phyloP scores from a whole-genome alignment of 2,329 filamentous ascomycete genomes.

The Ceratocystis colombiana region DNA sequence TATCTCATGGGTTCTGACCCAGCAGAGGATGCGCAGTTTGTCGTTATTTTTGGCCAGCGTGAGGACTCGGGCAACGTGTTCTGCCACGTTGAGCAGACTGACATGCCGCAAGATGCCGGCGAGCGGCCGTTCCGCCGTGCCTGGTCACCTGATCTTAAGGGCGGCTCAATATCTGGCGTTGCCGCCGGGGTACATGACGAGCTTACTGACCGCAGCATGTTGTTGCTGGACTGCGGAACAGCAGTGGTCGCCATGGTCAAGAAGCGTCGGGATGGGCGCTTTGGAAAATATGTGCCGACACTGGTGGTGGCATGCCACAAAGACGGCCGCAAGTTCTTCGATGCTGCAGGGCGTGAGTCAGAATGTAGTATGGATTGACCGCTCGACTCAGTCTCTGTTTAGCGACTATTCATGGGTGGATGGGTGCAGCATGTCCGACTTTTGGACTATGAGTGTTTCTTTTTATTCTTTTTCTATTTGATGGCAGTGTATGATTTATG shows the following conservation, averaged over 20 bases:
- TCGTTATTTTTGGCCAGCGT: conserved; percentile 22
- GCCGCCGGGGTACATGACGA: neutral
- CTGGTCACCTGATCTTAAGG: conserved; percentile 21
- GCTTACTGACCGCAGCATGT: conserved; percentile 22
- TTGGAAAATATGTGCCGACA: conserved; percentile 17
- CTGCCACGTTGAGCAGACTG: conserved; percentile 22
- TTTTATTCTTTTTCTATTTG: neutral
- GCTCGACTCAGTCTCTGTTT: neutral
- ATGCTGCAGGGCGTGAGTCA: conserved; percentile 16
- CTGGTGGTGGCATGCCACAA: conserved; percentile 23
- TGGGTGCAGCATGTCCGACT: neutral
- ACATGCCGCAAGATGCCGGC: conserved; percentile 14
- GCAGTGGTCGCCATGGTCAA: conserved; percentile 25
- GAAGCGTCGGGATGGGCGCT: conserved; percentile 19
- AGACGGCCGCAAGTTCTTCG: conserved; percentile 25
- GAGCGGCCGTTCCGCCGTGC: conserved; percentile 16
- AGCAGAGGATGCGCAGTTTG: conserved; percentile 20
- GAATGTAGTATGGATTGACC: neutral
- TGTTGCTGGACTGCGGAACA: conserved; percentile 22
- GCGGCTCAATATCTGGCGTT: neutral
- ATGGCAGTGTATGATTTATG: conserved; percentile 13
- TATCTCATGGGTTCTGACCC: conserved; percentile 24
- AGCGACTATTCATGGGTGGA: neutral
- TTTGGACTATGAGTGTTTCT: neutral
- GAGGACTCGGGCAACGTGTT: conserved; percentile 16